Base-by-base conservation (phyloP, 441 rosid species). In the Theobroma grandiflorum region DNA sequence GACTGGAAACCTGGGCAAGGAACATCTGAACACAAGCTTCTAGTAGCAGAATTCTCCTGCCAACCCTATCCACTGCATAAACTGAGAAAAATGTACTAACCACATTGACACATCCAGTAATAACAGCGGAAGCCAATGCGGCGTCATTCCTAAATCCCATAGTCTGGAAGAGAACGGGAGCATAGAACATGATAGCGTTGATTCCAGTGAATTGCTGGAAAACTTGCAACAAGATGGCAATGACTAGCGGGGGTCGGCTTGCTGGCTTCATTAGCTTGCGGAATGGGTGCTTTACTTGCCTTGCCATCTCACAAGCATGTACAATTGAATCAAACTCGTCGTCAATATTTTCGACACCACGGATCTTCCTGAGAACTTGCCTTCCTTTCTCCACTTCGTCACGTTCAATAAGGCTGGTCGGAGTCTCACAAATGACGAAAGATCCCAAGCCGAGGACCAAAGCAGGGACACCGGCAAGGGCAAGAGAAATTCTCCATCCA, bases 401-500 rank as follows among this genome's bases (percentile, higher is more conserved):
- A 6, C 89, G 82, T 78, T 91, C 95, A 2, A 93, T 80, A 45
- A 93, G 91, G 85, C 97, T 91, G 0, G 92, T 85, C 0, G 95
- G 97, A 8, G 95, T 91, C 79, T 90, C 95, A 31, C 89, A 87
- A 55, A 93, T 87, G 65, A 82, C 58, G 2, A 91, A 31, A 0
- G 92, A 89, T 8, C 95, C 97, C 0, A 87, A 1, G n/a, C 80
- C 79, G 8, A 91, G 88, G 37, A 91, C n/a, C 3, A 82, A 42
- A 0, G 92, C 94, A 0, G 97, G 97, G 8, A 91, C 4, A 4
- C 87, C 92, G 0, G 95, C 93, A 7, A 86, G 3, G 11, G 89
- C 94, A 0, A 91, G 89, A 4, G 97, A 89, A 3, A 90, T 5
- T 64, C 95, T 82, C 91, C 93, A 93, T 3, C 97, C 94, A 68